A percentile compares a stretch with the other conserved stretches of the same genome.
Evolutionary conservation across 1,139 yeast species (phyloP).

Genomic region (Taphrina flavorubra): DNA sequence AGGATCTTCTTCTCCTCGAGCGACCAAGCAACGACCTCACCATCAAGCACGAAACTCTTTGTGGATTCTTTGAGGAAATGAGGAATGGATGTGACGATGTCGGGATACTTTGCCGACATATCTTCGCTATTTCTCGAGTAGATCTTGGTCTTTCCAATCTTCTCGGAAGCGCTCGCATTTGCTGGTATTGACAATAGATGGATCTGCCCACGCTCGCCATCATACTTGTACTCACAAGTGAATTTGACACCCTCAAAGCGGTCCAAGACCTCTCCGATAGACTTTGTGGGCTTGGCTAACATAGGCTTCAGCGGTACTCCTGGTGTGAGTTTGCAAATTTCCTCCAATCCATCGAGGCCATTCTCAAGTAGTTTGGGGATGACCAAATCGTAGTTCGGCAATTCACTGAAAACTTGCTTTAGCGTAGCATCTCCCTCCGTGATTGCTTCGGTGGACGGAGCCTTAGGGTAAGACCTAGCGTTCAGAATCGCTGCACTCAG

Average conservation of each 20-base stretch:
- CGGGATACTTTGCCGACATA: slow-evolving; percentile 96
- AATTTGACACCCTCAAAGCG: slow-evolving; percentile 71
- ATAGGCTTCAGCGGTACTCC: slow-evolving; percentile 96
- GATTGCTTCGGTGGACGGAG: slow-evolving; percentile 46
- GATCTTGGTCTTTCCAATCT: slow-evolving; percentile 66
- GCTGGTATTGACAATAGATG: slow-evolving; percentile 63
- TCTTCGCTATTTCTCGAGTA: slow-evolving; percentile 96
- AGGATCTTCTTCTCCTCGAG: slow-evolving; percentile 70
- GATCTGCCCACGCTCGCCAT: slow-evolving; percentile 97
- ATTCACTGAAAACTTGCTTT: slow-evolving; percentile 83
- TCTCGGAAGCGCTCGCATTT: slow-evolving; percentile 27
- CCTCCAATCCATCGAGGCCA: slow-evolving; percentile 70
- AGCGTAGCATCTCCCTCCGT: slow-evolving; percentile 72
- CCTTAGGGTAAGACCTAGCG: slow-evolving; percentile 56
- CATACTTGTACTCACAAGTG: slow-evolving; percentile 95
- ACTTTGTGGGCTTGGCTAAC: slow-evolving; percentile 97
- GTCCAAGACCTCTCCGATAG: slow-evolving; percentile 86
- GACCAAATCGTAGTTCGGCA: slow-evolving; percentile 87
- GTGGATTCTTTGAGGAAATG: slow-evolving; percentile 60
- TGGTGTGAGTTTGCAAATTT: slow-evolving; percentile 77
- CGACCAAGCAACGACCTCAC: slow-evolving; percentile 99
- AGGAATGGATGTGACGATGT: slow-evolving; percentile 70
- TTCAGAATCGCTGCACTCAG: slow-evolving; percentile 81
- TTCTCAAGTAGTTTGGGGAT: slow-evolving; percentile 67
- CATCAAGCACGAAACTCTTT: slow-evolving; percentile 73